A percentile compares a stretch with the other conserved stretches of the same genome.
These are phyloP conservation scores for Uncinocarpus reesii DNA, from an alignment of 2,329 filamentous ascomycete genomes.

Conservation along the genomic window DNA sequence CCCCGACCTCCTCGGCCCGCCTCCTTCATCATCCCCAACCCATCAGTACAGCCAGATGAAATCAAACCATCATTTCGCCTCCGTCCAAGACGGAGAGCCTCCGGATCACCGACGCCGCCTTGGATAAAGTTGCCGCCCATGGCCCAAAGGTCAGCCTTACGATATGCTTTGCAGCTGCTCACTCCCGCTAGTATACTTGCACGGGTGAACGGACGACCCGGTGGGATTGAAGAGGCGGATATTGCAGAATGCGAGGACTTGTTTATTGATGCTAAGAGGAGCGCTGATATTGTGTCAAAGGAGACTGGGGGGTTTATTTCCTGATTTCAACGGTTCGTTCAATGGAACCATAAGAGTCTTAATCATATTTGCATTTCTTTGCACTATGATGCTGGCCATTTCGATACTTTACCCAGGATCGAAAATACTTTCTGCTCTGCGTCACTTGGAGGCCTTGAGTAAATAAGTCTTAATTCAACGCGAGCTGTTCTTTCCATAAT, in stretches of 20 bases:
- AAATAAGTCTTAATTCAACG: too few species aligned
- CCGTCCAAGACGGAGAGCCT: slow-evolving; percentile 72
- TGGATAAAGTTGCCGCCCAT: slow-evolving; percentile 77
- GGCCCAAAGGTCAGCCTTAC: slow-evolving; percentile 79
- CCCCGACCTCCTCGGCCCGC: slow-evolving; percentile 80
- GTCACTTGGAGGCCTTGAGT: too few species aligned
- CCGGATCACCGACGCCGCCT: slow-evolving; percentile 65
- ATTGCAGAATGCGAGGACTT: slow-evolving; percentile 72
- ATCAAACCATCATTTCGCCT: slow-evolving; percentile 89
- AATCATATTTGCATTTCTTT: too few species aligned
- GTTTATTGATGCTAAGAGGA: slow-evolving; percentile 72
- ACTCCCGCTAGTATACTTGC: slow-evolving; percentile 85
- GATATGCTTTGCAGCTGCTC: slow-evolving; percentile 87
- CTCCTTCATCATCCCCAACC: slow-evolving; percentile 93
- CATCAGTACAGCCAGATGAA: slow-evolving; percentile 77
- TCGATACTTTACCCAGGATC: too few species aligned
- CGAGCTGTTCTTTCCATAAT: too few species aligned
- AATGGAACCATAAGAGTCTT: too few species aligned
- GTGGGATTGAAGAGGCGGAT: slow-evolving; percentile 63
- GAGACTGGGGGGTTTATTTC: slow-evolving; percentile 55
- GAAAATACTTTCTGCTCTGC: too few species aligned
- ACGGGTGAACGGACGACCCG: slow-evolving; percentile 65
- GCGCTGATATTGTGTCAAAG: slow-evolving; percentile 59
- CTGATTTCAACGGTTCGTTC: too few species aligned
- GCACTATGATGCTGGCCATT: too few species aligned